Conservation (phyloP, 768 basidiomycete genomes). For the Artomyces pyxidatus region DNA sequence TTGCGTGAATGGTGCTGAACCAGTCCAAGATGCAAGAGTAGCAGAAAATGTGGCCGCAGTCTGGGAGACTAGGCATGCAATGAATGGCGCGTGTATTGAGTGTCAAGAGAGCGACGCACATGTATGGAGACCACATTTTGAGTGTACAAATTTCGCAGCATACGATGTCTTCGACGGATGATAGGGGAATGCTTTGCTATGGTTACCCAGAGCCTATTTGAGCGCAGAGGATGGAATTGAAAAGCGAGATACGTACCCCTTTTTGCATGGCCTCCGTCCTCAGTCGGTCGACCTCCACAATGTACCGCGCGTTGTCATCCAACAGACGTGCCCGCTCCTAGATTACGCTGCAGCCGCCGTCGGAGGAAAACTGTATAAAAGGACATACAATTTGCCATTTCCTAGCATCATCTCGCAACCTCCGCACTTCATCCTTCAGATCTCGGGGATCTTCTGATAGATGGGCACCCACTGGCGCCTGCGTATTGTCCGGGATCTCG, state of each 20-base stretch:
- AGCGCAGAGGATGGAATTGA: neutral
- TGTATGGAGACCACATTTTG: constrained; percentile 60
- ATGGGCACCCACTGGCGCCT: neutral
- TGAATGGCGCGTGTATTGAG: neutral
- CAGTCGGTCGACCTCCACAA: too few relatives aligned
- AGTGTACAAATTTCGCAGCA: constrained; percentile 58
- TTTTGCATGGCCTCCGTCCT: neutral
- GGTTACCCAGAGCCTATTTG: neutral
- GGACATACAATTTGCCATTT: neutral
- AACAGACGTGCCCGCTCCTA: neutral
- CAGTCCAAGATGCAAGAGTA: constrained; percentile 49
- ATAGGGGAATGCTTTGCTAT: neutral
- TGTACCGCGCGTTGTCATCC: too few relatives aligned
- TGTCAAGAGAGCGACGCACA: constrained; percentile 32
- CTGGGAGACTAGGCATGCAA: constrained; percentile 35
- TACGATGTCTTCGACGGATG: constrained; percentile 40
- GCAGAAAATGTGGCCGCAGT: constrained; percentile 68
- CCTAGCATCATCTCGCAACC: neutral
- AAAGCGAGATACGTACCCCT: neutral
- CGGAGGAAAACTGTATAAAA: neutral
- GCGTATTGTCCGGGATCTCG: neutral
- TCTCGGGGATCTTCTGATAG: neutral
- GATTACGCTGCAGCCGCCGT: neutral
- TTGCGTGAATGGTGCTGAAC: constrained; percentile 39
- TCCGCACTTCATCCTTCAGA: neutral